Base-by-base conservation (phyloP, 2,329 filamentous ascomycete species). In the Diaporthe nobilis region DNA sequence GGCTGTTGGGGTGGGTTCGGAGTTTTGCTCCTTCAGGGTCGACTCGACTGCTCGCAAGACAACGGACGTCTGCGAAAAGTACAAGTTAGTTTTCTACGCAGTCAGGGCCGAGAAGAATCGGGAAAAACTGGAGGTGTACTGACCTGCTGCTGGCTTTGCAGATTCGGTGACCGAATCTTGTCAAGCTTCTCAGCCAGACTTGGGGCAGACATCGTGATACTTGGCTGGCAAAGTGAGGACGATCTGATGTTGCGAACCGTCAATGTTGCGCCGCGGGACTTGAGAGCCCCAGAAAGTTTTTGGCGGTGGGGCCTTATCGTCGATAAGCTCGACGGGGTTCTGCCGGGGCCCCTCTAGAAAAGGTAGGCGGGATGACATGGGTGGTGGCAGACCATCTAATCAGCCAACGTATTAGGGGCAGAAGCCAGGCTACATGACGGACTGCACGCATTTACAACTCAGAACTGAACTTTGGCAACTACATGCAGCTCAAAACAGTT, bases 161-260 rank as follows among this genome's bases (percentile, higher is more conserved):
- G 92, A 86, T 98, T 98, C 74, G 97, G 97, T 83, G 94, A 97
- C 86, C 97, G 94, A 85, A 98, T 98, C 91, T 97, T 98, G 87
- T 96, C 94, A 84, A 99, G 92, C 89, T 95, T 97, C 88, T 98
- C 96, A 84, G 94, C 92, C 82, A 98, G 82, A 78, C 88, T 87
- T 80, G 86, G 82, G 78, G 86, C 86, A 80, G 86, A 85, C 89
- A 90, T 90, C 76, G 81, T 84, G 65, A 74, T 44, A 63, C 28
- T 58, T 51, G 60, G 42, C 49, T 51, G 39, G 55, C 10, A 73
- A 53, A 42, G 10, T 63, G 49, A 65, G 47, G 34, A 44, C 37
- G 47, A 13, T 47, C 49, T 55, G 61, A 55, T 57, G 47, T 53
- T 42, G 42, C 51, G 44, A 63, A 57, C 25, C 25, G 12, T 57